phyloP scores from a whole-genome alignment of 345 rosid genomes.

The Nasturtium officinale region DNA sequence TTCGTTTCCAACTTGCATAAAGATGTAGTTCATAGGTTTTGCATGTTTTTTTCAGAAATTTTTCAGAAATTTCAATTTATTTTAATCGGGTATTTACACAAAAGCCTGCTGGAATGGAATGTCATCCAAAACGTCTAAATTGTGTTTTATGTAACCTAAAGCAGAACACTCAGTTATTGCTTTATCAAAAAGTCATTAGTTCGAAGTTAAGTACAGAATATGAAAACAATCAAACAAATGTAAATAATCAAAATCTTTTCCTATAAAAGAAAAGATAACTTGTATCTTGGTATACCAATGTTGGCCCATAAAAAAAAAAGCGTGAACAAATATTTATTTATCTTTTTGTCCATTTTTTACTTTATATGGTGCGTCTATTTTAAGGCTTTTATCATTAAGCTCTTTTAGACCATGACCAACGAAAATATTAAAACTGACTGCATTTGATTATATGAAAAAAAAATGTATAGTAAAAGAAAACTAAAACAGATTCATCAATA shows the following conservation, averaged over 20 bases:
- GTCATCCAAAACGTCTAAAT: constrained; percentile 22
- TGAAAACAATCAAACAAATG: neutral
- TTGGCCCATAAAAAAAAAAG: constrained; percentile 32
- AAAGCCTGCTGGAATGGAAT: constrained; percentile 31
- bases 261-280: neutral
- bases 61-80: neutral
- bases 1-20: constrained; percentile 44
- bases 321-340: constrained; percentile 2
- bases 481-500: constrained; percentile 25
- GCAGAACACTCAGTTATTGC: constrained; percentile 29
- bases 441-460: constrained; percentile 19
- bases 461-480: constrained; percentile 15
- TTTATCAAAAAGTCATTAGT: constrained; percentile 30
- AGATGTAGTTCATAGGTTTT: neutral
- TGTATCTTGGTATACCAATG: neutral
- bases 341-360: neutral
- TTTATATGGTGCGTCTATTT: constrained; percentile 34
- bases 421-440: neutral
- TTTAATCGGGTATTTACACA: neutral
- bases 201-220: constrained; percentile 22
- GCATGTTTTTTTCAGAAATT: neutral
- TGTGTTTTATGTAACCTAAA: constrained; percentile 37
- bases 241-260: neutral
- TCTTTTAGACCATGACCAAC: constrained; percentile 38
- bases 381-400: constrained; percentile 20